Evolutionary conservation across 2,329 filamentous ascomycete species (phyloP), one percentile per base, ranked within the genome.

Genomic region (Teratosphaeriaceae sp.): DNA sequence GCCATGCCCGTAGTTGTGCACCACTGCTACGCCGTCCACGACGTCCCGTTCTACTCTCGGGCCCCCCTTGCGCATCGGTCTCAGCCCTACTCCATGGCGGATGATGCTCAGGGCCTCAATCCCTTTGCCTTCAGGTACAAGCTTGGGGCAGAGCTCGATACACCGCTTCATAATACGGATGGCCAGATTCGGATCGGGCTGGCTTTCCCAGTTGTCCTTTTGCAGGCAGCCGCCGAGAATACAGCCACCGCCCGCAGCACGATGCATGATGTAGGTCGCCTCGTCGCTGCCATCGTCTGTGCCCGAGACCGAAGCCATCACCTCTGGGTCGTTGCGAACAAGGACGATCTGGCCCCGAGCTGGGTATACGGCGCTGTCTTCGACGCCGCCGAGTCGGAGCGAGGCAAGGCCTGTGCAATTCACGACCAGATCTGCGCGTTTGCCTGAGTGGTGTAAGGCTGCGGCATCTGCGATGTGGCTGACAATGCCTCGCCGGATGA

Each of bases 161-260:
- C 75, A 74, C n/a, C 88, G 76, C 65, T 82, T 80, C 85, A 95
- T 92, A 61, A 95, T 94, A 11, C 88, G 75, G 42, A 76, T 66
- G 0, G 88, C 86, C 13, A 88, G 72, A 58, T 85, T 86, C 0
- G 82, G 82, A 56, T 94, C 88, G 1, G 84, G 80, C 51, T 82
- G 75, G 27, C 80, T 75, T 52, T 92, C 85, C 87, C 87, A 94
- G 57, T 81, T 84, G 21, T 80, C 75, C 54, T 83, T 78, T 61
- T 88, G 82, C 56, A 94, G 85, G 36, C 82, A 90, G 2, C 89
- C 89, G n/a, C 88, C 89, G 2, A 95, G 69, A 33, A 95, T 74
- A 0, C 86, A 92, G 8, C 89, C 89, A 18, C 88, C 89, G 13
- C 80, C 70, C 15, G 74, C 75, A 1, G 88, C 85, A 21, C 89